A percentile compares a stretch with the other conserved stretches of the same genome.
These are phyloP conservation scores for Cercospora sp. DNA, from an alignment of 2,329 filamentous ascomycete species.

Conservation along the genomic window DNA sequence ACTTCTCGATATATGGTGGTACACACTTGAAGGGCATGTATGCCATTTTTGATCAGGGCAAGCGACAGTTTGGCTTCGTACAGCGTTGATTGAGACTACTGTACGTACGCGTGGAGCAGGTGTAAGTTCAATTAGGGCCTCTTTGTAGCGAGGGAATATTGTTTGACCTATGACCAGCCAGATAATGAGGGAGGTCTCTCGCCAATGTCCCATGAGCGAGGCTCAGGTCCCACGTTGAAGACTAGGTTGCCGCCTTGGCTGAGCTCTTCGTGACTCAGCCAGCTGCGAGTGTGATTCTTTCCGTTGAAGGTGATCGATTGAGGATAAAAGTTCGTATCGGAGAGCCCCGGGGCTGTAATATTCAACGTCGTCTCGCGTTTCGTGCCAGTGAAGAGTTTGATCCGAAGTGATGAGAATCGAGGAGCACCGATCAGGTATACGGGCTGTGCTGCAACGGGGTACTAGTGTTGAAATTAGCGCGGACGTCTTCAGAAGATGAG, in stretches of 20 bases:
- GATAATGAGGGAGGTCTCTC: slow-evolving; percentile 24
- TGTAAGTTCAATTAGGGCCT: not conserved
- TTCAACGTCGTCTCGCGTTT: slow-evolving; percentile 12
- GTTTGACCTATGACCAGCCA: slow-evolving; percentile 4
- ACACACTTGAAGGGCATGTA: slow-evolving; percentile 66
- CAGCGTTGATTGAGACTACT: slow-evolving; percentile 38
- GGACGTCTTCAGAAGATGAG: not conserved
- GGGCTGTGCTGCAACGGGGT: slow-evolving; percentile 51
- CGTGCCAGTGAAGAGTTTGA: slow-evolving; percentile 25
- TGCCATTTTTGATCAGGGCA: slow-evolving; percentile 63
- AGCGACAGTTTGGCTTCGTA: slow-evolving; percentile 60
- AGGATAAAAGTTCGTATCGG: slow-evolving; percentile 20
- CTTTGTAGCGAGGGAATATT: not conserved
- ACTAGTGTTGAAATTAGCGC: slow-evolving; percentile 24
- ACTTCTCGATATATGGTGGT: slow-evolving; percentile 65
- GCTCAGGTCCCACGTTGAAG: slow-evolving; percentile 23
- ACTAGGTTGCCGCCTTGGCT: slow-evolving; percentile 23
- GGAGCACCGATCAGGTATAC: slow-evolving; percentile 51
- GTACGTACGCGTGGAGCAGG: not conserved
- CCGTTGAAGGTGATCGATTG: slow-evolving; percentile 25
- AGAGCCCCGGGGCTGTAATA: slow-evolving; percentile 20
- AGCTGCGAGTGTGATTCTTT: slow-evolving; percentile 19
- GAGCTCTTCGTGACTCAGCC: slow-evolving; percentile 24
- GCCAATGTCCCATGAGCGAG: slow-evolving; percentile 25
- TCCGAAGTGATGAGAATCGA: slow-evolving; percentile 41